Evolutionary conservation across 2,329 filamentous ascomycete genomes (phyloP).

Genomic region (Tolypocladium sp.): DNA sequence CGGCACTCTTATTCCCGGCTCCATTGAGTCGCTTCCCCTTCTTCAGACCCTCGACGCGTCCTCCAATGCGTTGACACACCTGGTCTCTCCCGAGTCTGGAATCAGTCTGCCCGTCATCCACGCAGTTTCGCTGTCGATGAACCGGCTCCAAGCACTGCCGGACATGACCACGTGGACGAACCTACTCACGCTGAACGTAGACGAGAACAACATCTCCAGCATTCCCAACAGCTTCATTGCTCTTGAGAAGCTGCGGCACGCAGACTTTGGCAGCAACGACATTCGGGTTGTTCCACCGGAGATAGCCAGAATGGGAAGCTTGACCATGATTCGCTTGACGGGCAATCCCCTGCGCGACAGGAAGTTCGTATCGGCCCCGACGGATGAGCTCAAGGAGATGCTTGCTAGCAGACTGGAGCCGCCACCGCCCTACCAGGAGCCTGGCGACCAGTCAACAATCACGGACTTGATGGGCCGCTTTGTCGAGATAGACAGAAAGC

Average conservation of each 20-base stretch:
- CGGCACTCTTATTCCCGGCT: slow-evolving; percentile 60
- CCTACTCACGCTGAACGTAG: slow-evolving; percentile 64
- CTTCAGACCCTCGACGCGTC: slow-evolving; percentile 73
- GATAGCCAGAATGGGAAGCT: slow-evolving; percentile 68
- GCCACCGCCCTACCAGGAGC: slow-evolving; percentile 30
- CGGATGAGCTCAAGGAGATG: slow-evolving; percentile 71
- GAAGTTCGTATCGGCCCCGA: slow-evolving; percentile 72
- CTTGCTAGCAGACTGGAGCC: slow-evolving; percentile 60
- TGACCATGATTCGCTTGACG: slow-evolving; percentile 66
- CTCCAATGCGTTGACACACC: slow-evolving; percentile 58
- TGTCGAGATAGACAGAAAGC: slow-evolving; percentile 18
- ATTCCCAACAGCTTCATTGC: slow-evolving; percentile 69
- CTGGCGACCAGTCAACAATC: slow-evolving; percentile 10
- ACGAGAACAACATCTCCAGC: slow-evolving; percentile 69
- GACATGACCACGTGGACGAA: slow-evolving; percentile 65
- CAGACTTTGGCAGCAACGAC: slow-evolving; percentile 80
- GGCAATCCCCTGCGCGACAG: slow-evolving; percentile 89
- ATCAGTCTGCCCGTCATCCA: slow-evolving; percentile 65
- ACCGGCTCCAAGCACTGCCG: slow-evolving; percentile 66
- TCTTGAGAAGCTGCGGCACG: slow-evolving; percentile 60
- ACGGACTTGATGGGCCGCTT: slow-evolving; percentile 15
- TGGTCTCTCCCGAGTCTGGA: slow-evolving; percentile 31
- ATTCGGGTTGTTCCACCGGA: slow-evolving; percentile 66
- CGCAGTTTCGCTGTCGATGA: slow-evolving; percentile 68
- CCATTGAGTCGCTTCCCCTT: slow-evolving; percentile 46